These are phyloP conservation scores for Aspergillus tubingensis DNA, from an alignment of 2,329 filamentous ascomycete species.

Conservation along the genomic window DNA sequence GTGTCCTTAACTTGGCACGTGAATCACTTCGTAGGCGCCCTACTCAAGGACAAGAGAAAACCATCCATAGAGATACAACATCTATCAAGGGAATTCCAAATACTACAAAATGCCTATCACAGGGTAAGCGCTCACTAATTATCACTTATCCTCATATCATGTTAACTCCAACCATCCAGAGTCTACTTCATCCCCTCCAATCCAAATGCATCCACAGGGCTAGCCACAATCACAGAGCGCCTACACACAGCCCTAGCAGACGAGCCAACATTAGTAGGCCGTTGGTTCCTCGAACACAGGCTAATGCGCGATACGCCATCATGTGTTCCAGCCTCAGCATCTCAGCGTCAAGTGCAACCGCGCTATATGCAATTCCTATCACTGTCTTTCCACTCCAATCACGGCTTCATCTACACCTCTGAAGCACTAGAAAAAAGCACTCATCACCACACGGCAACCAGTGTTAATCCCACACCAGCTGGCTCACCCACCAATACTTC, in stretches of 20 bases:
- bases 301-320: slow-evolving; percentile 47
- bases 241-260: slow-evolving; percentile 41
- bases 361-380: slow-evolving; percentile 48
- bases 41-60: background rate
- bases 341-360: slow-evolving; percentile 32
- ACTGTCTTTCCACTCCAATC: slow-evolving; percentile 41
- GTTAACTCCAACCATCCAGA: slow-evolving; percentile 28
- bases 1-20: background rate
- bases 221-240: slow-evolving; percentile 38
- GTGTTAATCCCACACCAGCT: background rate
- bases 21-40: background rate
- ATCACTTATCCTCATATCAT: background rate
- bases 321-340: slow-evolving; percentile 38
- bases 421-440: slow-evolving; percentile 23
- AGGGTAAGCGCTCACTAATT: slow-evolving; percentile 29
- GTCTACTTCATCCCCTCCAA: slow-evolving; percentile 47
- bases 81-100: background rate
- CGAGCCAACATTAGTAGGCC: slow-evolving; percentile 37
- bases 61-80: background rate
- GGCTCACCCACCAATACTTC: slow-evolving; percentile 6
- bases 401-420: slow-evolving; percentile 47
- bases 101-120: slow-evolving; percentile 34
- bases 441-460: slow-evolving; percentile 17
- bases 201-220: slow-evolving; percentile 41
- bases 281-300: slow-evolving; percentile 47